These are phyloP conservation scores for Phoma herbarum DNA, from an alignment of 2,329 filamentous ascomycete species.

Conservation along the genomic window DNA sequence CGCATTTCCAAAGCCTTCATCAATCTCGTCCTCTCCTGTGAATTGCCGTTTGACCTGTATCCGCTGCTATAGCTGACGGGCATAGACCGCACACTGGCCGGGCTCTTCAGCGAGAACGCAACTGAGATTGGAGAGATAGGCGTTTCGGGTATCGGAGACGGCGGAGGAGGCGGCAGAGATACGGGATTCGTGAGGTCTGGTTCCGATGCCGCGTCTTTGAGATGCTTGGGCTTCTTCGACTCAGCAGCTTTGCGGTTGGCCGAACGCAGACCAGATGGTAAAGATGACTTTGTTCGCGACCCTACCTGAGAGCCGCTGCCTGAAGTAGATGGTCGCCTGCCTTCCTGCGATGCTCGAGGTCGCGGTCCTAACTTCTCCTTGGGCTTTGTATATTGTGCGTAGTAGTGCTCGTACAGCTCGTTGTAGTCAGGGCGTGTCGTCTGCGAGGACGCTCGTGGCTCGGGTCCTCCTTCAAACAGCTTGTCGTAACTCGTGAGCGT, in stretches of 20 bases:
- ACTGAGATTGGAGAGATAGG: constrained; percentile 50
- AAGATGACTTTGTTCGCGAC: constrained; percentile 77
- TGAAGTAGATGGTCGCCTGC: constrained; percentile 68
- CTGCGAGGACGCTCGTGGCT: constrained; percentile 56
- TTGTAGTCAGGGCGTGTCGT: constrained; percentile 51
- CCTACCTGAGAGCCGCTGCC: constrained; percentile 53
- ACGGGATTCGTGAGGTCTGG: constrained; percentile 39
- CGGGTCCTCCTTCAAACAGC: constrained; percentile 48
- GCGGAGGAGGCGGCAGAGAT: constrained; percentile 44
- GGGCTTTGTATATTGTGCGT: constrained; percentile 69
- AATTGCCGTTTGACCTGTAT: constrained; percentile 66
- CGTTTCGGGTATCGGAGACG: constrained; percentile 47
- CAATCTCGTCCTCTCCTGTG: constrained; percentile 87
- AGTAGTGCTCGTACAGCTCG: constrained; percentile 58
- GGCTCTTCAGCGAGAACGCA: constrained; percentile 50
- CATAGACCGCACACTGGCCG: constrained; percentile 55
- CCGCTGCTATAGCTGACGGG: constrained; percentile 50
- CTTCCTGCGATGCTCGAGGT: constrained; percentile 79
- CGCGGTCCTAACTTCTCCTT: constrained; percentile 91
- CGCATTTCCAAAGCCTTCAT: constrained; percentile 94
- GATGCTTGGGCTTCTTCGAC: constrained; percentile 42
- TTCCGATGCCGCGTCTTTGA: constrained; percentile 42
- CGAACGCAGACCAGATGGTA: constrained; percentile 80
- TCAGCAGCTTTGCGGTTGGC: constrained; percentile 42
- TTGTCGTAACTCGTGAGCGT: constrained; percentile 47